Conservation (phyloP, 202 grass and related monocot genomes). For the Schoenoplectus triqueter region DNA sequence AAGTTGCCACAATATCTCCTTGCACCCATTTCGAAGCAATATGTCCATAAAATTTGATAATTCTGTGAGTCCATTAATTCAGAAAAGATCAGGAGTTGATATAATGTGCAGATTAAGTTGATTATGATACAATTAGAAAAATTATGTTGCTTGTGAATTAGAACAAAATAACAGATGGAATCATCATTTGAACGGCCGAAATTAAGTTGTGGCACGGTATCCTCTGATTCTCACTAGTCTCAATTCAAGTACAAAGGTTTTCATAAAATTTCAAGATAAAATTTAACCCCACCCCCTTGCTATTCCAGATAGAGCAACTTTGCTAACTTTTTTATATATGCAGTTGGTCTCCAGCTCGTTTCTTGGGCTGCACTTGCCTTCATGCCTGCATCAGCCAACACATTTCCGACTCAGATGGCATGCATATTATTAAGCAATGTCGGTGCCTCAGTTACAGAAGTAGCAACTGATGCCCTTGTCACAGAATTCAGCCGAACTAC, state of each 20-base stretch:
- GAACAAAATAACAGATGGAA: background rate
- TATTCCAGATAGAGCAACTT: background rate
- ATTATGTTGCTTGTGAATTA: too few relatives aligned
- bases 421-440: slow-evolving; percentile 89
- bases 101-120: slow-evolving; percentile 1
- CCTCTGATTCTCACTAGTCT: background rate
- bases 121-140: too few relatives aligned
- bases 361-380: slow-evolving; percentile 77
- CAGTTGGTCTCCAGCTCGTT: slow-evolving; percentile 75
- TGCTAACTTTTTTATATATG: slow-evolving; percentile 31
- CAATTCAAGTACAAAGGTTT: background rate
- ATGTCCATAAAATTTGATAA: background rate
- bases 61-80: background rate
- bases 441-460: slow-evolving; percentile 81
- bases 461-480: slow-evolving; percentile 82
- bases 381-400: slow-evolving; percentile 49
- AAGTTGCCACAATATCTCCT: background rate
- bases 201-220: background rate
- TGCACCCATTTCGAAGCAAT: background rate
- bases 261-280: background rate
- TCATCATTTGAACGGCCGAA: background rate
- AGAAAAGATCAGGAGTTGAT: background rate
- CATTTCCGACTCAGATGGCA: slow-evolving; percentile 67
- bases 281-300: background rate
- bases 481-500: slow-evolving; percentile 73